These are phyloP conservation scores for Trichoderma asperelloides DNA, from an alignment of 495 filamentous ascomycete species.

Conservation along the genomic window DNA sequence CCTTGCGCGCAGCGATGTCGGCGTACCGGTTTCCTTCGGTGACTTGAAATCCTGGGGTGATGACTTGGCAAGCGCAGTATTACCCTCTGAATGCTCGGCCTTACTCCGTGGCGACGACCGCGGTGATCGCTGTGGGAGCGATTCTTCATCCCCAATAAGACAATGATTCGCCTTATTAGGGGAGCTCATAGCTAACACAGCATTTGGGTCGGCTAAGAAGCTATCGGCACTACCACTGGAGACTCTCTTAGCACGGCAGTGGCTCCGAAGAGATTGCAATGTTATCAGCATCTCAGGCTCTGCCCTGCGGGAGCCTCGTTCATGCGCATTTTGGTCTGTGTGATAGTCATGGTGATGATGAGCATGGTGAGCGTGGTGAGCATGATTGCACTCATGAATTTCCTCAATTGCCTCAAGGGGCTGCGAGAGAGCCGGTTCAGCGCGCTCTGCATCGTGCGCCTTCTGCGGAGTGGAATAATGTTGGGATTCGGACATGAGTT, in stretches of 20 bases:
- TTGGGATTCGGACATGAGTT: constrained; percentile 6
- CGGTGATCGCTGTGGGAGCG: not conserved
- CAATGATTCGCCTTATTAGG: not conserved
- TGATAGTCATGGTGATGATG: not conserved
- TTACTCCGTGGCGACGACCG: not conserved
- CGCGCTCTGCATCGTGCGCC: not conserved
- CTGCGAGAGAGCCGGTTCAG: not conserved
- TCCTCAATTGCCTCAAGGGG: not conserved
- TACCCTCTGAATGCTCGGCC: not conserved
- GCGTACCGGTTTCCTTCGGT: not conserved
- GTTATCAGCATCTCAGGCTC: constrained; percentile 1
- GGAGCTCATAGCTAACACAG: not conserved
- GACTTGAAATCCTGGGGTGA: not conserved
- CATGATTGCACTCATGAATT: not conserved
- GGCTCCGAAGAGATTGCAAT: constrained; percentile 7
- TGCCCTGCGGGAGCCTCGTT: not conserved
- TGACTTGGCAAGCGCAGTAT: not conserved
- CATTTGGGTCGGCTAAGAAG: not conserved
- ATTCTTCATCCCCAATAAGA: not conserved
- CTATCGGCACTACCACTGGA: constrained; percentile 3
- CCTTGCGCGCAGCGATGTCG: not conserved
- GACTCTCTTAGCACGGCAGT: not conserved
- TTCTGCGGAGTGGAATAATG: not conserved
- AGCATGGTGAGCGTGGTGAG: not conserved
- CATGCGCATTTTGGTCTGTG: not conserved